Conservation (phyloP, 441 rosid genomes). For the Populus hybrid region DNA sequence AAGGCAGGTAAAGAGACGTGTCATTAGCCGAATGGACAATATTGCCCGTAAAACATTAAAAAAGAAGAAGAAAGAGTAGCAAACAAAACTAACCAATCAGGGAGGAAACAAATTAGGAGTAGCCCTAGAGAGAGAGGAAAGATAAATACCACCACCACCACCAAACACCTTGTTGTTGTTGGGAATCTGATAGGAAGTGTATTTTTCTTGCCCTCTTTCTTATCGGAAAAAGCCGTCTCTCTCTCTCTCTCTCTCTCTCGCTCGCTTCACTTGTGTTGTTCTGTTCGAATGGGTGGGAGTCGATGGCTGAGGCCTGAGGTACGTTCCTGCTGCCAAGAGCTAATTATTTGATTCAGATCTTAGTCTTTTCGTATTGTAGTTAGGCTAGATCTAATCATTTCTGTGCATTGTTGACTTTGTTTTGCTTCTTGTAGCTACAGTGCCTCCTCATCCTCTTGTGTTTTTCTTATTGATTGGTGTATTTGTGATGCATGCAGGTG, state of each 20-base stretch:
- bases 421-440: neutral
- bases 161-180: neutral
- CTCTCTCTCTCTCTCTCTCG: neutral
- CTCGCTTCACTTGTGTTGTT: neutral
- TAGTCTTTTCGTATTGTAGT: neutral
- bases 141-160: neutral
- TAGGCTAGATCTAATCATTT: neutral
- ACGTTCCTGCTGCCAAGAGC: neutral
- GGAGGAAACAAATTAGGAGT: neutral
- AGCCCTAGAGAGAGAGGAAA: neutral
- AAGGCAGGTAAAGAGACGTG: neutral
- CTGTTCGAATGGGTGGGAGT: conserved; percentile 43
- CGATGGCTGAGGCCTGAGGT: conserved; percentile 97
- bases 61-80: no score
- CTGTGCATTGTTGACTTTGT: neutral
- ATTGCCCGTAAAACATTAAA: neutral
- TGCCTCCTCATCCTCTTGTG: neutral
- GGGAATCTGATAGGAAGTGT: neutral
- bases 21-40: neutral
- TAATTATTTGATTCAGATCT: neutral
- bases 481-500: conserved; percentile 39
- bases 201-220: neutral
- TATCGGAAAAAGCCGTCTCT: neutral
- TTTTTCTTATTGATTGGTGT: neutral
- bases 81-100: neutral